Base-by-base conservation (phyloP, 768 basidiomycete species). In the Lentinula aciculospora region DNA sequence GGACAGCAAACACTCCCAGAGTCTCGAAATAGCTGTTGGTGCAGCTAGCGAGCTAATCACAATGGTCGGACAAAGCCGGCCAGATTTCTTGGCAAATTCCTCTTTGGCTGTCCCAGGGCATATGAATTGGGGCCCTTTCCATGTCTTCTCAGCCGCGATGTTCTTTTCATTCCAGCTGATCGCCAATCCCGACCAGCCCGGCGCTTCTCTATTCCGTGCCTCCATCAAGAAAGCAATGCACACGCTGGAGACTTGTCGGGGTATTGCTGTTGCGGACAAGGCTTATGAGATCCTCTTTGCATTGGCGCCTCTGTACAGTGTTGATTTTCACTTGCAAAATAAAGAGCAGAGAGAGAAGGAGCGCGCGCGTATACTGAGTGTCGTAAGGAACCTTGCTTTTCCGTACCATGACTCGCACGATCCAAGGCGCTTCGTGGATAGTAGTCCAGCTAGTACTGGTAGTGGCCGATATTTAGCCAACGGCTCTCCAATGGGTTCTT, bases 141-240 rank as follows among this genome's bases (percentile, higher is more conserved):
- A 93, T 66, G 83, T 86, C 63, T 92, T 92, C 74, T 86, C 86
- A 48, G 89, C 91, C 19, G 88, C 88, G 49, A 91, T 92, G 85
- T 92, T 92, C 72, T 91, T 92, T 79, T 88, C 88, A n/a, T 92
- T 92, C 73, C 89, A 92, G 64, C 79, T 92, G 49, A 86, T 92
- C 64, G 81, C 85, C 34, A 85, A 89, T 64, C 86, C 89, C 51
- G 88, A 88, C 60, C 89, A 90, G 61, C 86, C 87, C 45, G 89
- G 87, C 25, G 88, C 88, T 42, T 81, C 81, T 28, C 75, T 89
- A 34, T 91, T 91, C 73, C 86, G 89, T 19, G 80, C 81, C 32
- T 88, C 85, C 64, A 87, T 93, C 65, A 81, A 80, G 63, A 87
- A 85, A 67, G 84, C 86, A 13, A 78, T 86, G 60, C 67, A 74